These are phyloP conservation scores for Pulveroboletus sp. DNA, from an alignment of 768 basidiomycete species.

Conservation along the genomic window DNA sequence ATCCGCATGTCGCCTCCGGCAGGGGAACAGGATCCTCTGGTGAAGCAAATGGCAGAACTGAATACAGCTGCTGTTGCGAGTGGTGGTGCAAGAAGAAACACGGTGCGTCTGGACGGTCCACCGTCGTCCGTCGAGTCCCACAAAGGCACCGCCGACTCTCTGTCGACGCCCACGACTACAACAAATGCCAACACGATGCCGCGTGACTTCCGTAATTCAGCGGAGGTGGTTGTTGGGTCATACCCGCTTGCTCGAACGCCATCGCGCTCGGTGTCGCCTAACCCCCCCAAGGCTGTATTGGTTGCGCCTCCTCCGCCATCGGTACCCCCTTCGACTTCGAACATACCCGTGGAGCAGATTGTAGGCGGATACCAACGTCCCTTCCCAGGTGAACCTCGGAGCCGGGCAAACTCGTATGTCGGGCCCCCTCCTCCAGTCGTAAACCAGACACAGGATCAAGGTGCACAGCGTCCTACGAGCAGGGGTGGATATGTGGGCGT, in stretches of 20 bases:
- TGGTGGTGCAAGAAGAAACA: constrained; percentile 15
- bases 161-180: constrained; percentile 24
- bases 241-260: constrained; percentile 50
- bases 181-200: constrained; percentile 9
- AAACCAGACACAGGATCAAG: constrained; percentile 29
- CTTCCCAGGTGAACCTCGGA: constrained; percentile 77
- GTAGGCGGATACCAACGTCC: constrained; percentile 75
- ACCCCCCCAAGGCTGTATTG: constrained; percentile 65
- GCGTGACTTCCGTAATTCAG: constrained; percentile 70
- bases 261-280: constrained; percentile 74
- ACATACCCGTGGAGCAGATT: constrained; percentile 68
- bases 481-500: constrained; percentile 74
- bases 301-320: constrained; percentile 56
- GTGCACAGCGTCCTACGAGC: constrained; percentile 50
- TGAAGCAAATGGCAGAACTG: constrained; percentile 60
- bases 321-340: constrained; percentile 34
- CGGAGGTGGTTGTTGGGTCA: constrained; percentile 72
- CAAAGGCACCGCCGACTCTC: constrained; percentile 21
- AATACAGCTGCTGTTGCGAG: constrained; percentile 25
- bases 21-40: constrained; percentile 54
- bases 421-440: constrained; percentile 27
- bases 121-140: constrained; percentile 23
- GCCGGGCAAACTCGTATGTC: constrained; percentile 47
- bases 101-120: constrained; percentile 22
- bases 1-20: constrained; percentile 31